Conservation (phyloP, 1,284 basidiomycete species). For the Exsudoporus floridanus region DNA sequence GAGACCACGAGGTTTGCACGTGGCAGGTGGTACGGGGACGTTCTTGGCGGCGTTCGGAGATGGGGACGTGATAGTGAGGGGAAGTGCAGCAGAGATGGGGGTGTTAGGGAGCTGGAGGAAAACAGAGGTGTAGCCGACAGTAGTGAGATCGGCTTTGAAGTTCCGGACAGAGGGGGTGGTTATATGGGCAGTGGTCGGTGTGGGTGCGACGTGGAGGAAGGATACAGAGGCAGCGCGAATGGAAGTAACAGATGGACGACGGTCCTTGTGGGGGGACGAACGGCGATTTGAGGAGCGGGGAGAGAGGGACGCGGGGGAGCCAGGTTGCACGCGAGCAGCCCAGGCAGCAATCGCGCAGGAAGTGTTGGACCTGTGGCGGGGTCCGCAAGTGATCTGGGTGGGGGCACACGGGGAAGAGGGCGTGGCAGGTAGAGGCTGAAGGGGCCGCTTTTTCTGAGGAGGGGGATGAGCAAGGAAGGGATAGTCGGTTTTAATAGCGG, state of each 20-base stretch:
- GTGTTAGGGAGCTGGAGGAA: constrained; percentile 60
- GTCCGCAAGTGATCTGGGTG: too few species aligned
- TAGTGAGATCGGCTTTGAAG: constrained; percentile 51
- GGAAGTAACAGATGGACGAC: constrained; percentile 38
- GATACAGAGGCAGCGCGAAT: constrained; percentile 41
- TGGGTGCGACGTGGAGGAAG: constrained; percentile 43
- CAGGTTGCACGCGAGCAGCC: constrained; percentile 63
- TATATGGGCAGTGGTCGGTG: constrained; percentile 39
- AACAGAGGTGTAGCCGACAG: constrained; percentile 63
- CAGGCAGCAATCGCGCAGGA: constrained; percentile 49
- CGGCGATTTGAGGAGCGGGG: constrained; percentile 47
- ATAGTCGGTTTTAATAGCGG: constrained; percentile 28
- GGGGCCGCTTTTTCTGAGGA: constrained; percentile 35
- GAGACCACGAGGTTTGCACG: constrained; percentile 20
- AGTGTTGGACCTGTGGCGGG: constrained; percentile 38
- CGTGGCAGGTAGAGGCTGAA: constrained; percentile 21
- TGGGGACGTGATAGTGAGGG: constrained; percentile 22
- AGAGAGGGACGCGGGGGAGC: constrained; percentile 56
- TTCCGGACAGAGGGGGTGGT: constrained; percentile 41
- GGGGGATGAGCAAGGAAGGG: constrained; percentile 46
- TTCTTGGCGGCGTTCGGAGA: neutral
- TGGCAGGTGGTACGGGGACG: constrained; percentile 11
- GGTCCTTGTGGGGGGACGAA: constrained; percentile 35
- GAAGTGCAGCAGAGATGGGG: constrained; percentile 40
- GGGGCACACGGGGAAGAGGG: constrained; percentile 12